Evolutionary conservation across 768 basidiomycete genomes (phyloP).

Genomic region (Leccinum disarticulatum): DNA sequence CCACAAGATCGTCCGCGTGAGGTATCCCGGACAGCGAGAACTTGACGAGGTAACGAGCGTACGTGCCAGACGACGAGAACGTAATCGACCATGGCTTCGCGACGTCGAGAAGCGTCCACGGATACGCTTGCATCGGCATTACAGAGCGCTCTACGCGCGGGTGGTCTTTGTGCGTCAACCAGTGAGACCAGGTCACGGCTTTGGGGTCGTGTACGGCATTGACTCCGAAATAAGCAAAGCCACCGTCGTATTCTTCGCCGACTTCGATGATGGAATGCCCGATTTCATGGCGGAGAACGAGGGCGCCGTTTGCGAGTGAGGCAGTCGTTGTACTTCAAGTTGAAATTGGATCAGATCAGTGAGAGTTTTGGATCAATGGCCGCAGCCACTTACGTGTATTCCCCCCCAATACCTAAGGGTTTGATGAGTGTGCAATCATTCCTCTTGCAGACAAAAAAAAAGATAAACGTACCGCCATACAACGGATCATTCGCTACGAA

Average conservation of each 20-base stretch:
- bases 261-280: constrained; percentile 79
- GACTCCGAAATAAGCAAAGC: constrained; percentile 67
- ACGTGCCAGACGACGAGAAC: constrained; percentile 65
- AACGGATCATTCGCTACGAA: constrained; percentile 70
- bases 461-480: constrained; percentile 60
- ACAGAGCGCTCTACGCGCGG: constrained; percentile 61
- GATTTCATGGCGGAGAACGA: constrained; percentile 76
- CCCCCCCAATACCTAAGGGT: constrained; percentile 64
- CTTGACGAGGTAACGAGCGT: constrained; percentile 57
- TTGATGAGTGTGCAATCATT: not conserved
- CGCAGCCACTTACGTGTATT: constrained; percentile 59
- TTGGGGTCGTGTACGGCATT: constrained; percentile 53
- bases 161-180: constrained; percentile 48
- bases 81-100: constrained; percentile 55
- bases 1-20: constrained; percentile 46
- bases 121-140: constrained; percentile 75
- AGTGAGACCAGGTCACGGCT: constrained; percentile 65
- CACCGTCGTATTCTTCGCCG: constrained; percentile 85
- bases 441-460: not conserved
- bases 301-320: constrained; percentile 68
- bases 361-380: not conserved
- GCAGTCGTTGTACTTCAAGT: constrained; percentile 69
- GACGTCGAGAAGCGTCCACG: constrained; percentile 71
- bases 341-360: not conserved
- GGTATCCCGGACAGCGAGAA: constrained; percentile 78